Base-by-base conservation (phyloP, 257 asterid species). In the Solanum peruvianum region DNA sequence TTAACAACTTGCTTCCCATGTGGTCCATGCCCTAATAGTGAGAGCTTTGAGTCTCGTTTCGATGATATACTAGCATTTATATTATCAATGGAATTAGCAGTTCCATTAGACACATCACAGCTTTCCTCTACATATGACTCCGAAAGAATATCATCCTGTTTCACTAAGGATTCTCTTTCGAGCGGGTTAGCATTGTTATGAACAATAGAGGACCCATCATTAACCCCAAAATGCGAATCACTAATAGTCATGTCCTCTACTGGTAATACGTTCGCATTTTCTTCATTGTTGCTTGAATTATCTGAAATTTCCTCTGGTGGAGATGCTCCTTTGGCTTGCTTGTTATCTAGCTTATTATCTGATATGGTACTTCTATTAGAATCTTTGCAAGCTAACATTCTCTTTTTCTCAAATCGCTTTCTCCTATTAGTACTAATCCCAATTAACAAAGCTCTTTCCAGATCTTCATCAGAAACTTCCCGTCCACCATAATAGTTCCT, bases 391-490 rank as follows among this genome's bases (percentile, higher is more conserved):
- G 93, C 37, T 52, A 73, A 86, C 45, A 93, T 94, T 90, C 89
- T 93, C 90, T 92, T 92, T 90, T 95, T 97, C 93, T 90, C 94
- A 70, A 93, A 89, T 82, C 92, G 93, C 89, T 94, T 92, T 91
- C 95, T 94, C 92, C 93, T 98, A 33, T 93, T 94, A 81, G 99
- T 95, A 88, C 94, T 95, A 98, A 97, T 95, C 83, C 99, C 99
- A 69, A 95, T 91, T 52, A 94, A 73, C 92, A 93, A 87, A 88
- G 99, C 99, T 87, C 88, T 93, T 91, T 97, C 96, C 82, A 95
- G 94, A 92, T 97, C 99, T 89, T 91, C 91, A 11, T 94, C 92
- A 37, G 97, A 87, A 93, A 94, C 88, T 87, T 97, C 98, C 91
- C 96, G 91, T 87, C 99, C 96, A 87, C 99, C 99, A 86, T 94